Conservation (phyloP, 2,329 filamentous ascomycete species). For the Cladorrhinum sp. region DNA sequence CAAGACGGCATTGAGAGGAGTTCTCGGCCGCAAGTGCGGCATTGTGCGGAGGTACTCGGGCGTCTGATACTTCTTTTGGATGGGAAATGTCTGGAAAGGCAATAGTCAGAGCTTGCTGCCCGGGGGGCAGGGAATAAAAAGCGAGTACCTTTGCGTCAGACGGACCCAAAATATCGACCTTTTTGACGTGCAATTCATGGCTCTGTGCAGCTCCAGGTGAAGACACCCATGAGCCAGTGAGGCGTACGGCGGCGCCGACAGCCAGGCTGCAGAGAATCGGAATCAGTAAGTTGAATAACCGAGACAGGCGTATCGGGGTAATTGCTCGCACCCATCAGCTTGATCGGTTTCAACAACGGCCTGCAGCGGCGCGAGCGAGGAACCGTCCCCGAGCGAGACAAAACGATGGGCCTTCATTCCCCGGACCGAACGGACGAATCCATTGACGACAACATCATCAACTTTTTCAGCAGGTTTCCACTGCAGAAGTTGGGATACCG, state of each 20-base stretch:
- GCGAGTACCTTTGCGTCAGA: constrained; percentile 73
- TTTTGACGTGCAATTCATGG: constrained; percentile 75
- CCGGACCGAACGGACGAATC: constrained; percentile 79
- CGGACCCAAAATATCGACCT: constrained; percentile 68
- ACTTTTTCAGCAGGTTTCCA: constrained; percentile 45
- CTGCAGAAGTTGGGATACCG: constrained; percentile 56
- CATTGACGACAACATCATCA: constrained; percentile 62
- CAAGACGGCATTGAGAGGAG: constrained; percentile 75
- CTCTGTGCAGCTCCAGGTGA: constrained; percentile 67
- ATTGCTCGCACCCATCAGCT: constrained; percentile 63
- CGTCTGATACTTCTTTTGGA: constrained; percentile 95
- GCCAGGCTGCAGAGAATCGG: constrained; percentile 58
- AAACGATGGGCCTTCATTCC: constrained; percentile 84
- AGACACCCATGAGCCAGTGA: constrained; percentile 73
- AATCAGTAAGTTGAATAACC: constrained; percentile 30
- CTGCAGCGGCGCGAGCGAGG: constrained; percentile 74
- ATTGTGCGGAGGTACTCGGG: constrained; percentile 84
- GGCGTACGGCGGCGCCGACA: constrained; percentile 74
- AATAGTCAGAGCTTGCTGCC: constrained; percentile 2
- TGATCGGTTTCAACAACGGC: constrained; percentile 71
- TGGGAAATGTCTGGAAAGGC: constrained; percentile 70
- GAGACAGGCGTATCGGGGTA: constrained; percentile 26
- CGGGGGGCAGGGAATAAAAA: constrained; percentile 23
- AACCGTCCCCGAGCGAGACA: constrained; percentile 83
- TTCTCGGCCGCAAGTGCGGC: constrained; percentile 80